phyloP scores from a whole-genome alignment of 129 eudicot genomes.

The Flaveria robusta region DNA sequence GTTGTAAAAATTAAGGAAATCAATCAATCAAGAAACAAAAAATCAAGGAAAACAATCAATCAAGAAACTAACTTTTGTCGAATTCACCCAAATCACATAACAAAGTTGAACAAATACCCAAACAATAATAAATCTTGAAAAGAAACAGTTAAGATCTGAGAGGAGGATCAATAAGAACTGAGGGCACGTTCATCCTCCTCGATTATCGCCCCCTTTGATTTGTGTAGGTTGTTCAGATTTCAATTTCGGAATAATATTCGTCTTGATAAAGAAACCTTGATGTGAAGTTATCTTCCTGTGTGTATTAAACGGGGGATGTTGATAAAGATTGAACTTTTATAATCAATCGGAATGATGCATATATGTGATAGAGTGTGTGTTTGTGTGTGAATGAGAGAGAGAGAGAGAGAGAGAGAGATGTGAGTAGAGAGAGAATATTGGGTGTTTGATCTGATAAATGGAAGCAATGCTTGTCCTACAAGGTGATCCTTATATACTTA shows the following conservation, averaged over 20 bases:
- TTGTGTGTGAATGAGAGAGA: conserved; percentile 12
- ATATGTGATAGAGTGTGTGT: conserved; percentile 25
- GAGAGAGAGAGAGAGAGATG: conserved; percentile 31
- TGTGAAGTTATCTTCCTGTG: conserved; percentile 27
- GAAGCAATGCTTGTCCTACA: conserved; percentile 44
- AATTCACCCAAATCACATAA: conserved; percentile 27
- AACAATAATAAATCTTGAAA: conserved; percentile 40
- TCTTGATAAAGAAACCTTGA: conserved; percentile 28
- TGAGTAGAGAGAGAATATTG: conserved; percentile 29
- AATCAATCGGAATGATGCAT: conserved; percentile 18
- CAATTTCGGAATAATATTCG: neutral
- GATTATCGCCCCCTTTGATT: conserved; percentile 30
- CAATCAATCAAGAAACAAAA: conserved; percentile 25
- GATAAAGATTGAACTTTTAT: conserved; percentile 32
- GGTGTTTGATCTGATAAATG: conserved; percentile 51
- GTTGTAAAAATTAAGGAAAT: conserved; percentile 23
- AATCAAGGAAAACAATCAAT: neutral
- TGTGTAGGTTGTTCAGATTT: conserved; percentile 20
- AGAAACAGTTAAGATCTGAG: conserved; percentile 47
- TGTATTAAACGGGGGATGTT: conserved; percentile 26
- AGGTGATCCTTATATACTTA: conserved; percentile 50
- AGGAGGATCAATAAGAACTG: conserved; percentile 51
- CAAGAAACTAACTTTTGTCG: conserved; percentile 14
- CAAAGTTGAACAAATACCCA: conserved; percentile 42
- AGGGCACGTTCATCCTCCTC: conserved; percentile 71